Evolutionary conservation across 2,329 filamentous ascomycete species (phyloP), one percentile per base, ranked within the genome.

Genomic region (Penicillium sumatraense): DNA sequence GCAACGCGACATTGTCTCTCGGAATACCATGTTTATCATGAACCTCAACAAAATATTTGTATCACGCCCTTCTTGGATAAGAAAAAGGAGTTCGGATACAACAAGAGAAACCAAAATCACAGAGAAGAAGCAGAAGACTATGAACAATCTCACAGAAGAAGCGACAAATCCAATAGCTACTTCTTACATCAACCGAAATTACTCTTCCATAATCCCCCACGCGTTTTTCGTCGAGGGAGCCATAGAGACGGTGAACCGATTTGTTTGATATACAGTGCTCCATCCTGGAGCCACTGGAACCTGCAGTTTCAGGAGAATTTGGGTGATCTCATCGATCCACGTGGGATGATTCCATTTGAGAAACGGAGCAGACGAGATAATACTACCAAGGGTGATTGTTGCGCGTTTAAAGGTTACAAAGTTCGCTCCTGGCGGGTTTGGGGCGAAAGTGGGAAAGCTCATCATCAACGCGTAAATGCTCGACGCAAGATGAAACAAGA

Each of bases 361-460:
- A 16, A 45, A 42, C 52, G 58, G 21, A 60, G 41, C 23, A 54
- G 50, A 18, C 20, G 13, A 8, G 47, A 58, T 26, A 62, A 62
- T 14, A 51, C 14, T 10, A 46, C 38, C 16, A 16, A 36, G 9
- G 27, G 49, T 10, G 44, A 53, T n/a, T 36, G 49, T 21, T 24
- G 31, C 4, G 54, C 50, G 1, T 47, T 58, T 3, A 58, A 54
- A 18, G 60, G 58, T 13, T 57, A 60, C 16, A 60, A 53, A 21
- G 57, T 62, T 14, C 57, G 55, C 5, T n/a, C 40, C 1, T 62
- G 57, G 55, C 46, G 58, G 5, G 29, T 58, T 5, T 62, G 58
- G 60, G 58, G 55, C 5, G 57, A 60, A 14, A 53, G 47, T 11
- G 57, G 60, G 5, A 51, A 29, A 23, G 33, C 16, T 10, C 58